phyloP scores from a whole-genome alignment of 2,329 filamentous ascomycete genomes.

The Pyrenochaeta sp. region DNA sequence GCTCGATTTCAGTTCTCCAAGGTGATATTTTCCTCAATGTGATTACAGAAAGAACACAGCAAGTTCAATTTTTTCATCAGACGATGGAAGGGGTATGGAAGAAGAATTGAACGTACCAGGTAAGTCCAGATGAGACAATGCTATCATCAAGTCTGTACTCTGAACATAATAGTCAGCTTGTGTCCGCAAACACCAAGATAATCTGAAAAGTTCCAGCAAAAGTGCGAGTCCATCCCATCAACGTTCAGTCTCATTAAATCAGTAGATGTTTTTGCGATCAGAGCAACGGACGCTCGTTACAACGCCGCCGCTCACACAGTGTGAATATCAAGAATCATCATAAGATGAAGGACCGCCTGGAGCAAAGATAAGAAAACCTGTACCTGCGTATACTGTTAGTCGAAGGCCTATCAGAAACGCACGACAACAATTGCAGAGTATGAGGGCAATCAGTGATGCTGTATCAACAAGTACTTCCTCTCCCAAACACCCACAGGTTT shows the following conservation, averaged over 20 bases:
- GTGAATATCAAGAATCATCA: conserved; percentile 74
- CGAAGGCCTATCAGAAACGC: conserved; percentile 8
- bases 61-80: conserved; percentile 68
- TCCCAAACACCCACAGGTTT: conserved; percentile 66
- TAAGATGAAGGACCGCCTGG: conserved; percentile 57
- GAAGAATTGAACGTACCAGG: conserved; percentile 24
- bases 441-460: conserved; percentile 67
- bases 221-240: conserved; percentile 48
- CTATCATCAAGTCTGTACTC: conserved; percentile 3
- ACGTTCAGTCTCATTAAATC: conserved; percentile 68
- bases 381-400: conserved; percentile 42
- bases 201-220: conserved; percentile 15
- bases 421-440: conserved; percentile 7
- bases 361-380: conserved; percentile 30
- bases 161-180: conserved; percentile 30
- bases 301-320: conserved; percentile 68
- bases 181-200: conserved; percentile 14
- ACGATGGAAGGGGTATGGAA: conserved; percentile 16
- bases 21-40: conserved; percentile 69
- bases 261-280: conserved; percentile 74
- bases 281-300: conserved; percentile 57
- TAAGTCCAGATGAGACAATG: background rate
- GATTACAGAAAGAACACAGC: conserved; percentile 71
- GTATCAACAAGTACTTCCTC: conserved; percentile 71
- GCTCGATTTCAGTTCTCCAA: conserved; percentile 68